Base-by-base conservation (phyloP, 163 green algal genomes). In the Volvox carteri region DNA sequence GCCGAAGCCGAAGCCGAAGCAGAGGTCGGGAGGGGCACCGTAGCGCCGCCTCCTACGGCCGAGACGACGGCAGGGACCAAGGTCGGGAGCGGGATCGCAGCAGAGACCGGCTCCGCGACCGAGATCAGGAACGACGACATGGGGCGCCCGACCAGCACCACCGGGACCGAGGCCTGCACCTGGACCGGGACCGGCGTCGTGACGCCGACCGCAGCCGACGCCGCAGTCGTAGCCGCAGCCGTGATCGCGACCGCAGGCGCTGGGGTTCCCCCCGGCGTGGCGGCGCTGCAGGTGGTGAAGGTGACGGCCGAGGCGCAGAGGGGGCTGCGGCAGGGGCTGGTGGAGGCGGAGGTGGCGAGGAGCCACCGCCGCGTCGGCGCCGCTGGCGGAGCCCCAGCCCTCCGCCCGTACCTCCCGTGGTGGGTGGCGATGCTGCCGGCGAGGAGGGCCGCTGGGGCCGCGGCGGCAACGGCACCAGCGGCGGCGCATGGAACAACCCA, bases 381-480 rank as follows among this genome's bases (percentile, higher is more conserved):
- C 86, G 86, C 42, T 84, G 86, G 76, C 86, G 62, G 50, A 85
- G 86, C 76, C 73, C 48, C 30, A 85, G 86, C 44, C 60, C 46
- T 25, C 30, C 42, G 14, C 25, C 56, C 28, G 60, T 25, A 75
- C 37, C 25, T 33, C 18, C 25, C n/a, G n/a, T n/a, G n/a, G n/a
- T n/a, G n/a, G 4, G 3, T 79, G 72, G 42, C 30, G 54, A 23
- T 4, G 54, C 2, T 11, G 62, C 14, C 28, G 60, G 60, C 28
- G 60, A 19, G 23, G 68, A 19, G 7, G 73, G 74, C 33, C 30
- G 65, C 65, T 9, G 65, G 5, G 65, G 65, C 35, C 30, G 65
- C 25, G 65, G 33, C 65, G 46, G 74, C 44, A 28, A 33, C 30
- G 11, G n/a, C 44, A 28, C 25, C 4, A 48, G 33, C 11, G 75